Evolutionary conservation across 2,329 filamentous ascomycete species (phyloP).

Genomic region (Alternaria atra): DNA sequence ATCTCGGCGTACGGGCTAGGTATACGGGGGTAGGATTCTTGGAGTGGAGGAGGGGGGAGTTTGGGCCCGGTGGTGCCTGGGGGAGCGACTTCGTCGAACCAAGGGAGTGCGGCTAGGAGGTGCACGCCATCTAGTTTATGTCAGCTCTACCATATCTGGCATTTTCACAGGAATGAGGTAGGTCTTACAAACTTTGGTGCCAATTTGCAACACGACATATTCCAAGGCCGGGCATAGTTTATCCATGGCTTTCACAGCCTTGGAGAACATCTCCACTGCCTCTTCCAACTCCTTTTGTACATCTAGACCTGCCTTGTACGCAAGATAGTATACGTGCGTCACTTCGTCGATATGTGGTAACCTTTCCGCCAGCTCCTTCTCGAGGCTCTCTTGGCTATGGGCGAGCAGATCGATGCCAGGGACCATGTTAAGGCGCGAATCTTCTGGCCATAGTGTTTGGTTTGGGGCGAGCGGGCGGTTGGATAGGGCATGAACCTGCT

Average conservation of each 20-base stretch:
- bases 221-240: constrained; percentile 31
- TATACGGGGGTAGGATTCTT: constrained; percentile 22
- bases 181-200: constrained; percentile 48
- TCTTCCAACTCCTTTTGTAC: constrained; percentile 51
- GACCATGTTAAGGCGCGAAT: constrained; percentile 53
- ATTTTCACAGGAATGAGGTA: background rate
- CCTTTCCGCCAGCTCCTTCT: constrained; percentile 43
- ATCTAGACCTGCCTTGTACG: constrained; percentile 55
- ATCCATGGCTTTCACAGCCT: constrained; percentile 47
- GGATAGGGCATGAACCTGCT: constrained; percentile 53
- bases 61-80: constrained; percentile 14
- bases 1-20: constrained; percentile 43
- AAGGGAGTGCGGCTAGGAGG: constrained; percentile 46
- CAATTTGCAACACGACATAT: constrained; percentile 42
- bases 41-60: constrained; percentile 10
- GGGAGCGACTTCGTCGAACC: constrained; percentile 9
- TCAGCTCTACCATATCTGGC: background rate
- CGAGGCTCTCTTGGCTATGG: constrained; percentile 51
- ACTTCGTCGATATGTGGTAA: constrained; percentile 51
- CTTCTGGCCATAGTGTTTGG: constrained; percentile 51
- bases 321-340: constrained; percentile 58
- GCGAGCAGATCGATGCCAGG: constrained; percentile 55
- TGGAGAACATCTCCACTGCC: constrained; percentile 54
- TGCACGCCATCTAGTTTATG: constrained; percentile 52
- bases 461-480: constrained; percentile 50